These are phyloP conservation scores for Cicer pinnatifidum DNA, from an alignment of 306 rosid species.

Conservation along the genomic window DNA sequence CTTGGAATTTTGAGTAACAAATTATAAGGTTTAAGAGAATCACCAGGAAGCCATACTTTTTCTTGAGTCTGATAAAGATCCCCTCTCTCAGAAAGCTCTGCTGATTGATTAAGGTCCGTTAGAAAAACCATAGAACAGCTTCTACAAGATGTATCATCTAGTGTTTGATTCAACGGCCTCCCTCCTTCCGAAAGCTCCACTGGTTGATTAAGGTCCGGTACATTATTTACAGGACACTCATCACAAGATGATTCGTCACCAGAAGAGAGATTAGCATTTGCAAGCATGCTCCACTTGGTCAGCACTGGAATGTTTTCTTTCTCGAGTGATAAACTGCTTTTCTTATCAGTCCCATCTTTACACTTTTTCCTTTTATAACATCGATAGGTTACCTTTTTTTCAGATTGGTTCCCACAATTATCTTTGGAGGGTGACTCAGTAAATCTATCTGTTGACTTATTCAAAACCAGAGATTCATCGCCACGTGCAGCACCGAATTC, in stretches of 20 bases:
- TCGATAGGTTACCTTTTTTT: slow-evolving; percentile 47
- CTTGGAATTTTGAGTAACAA: slow-evolving; percentile 20
- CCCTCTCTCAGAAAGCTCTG: slow-evolving; percentile 46
- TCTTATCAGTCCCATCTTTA: slow-evolving; percentile 43
- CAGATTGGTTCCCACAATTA: slow-evolving; percentile 39
- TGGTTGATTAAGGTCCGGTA: slow-evolving; percentile 49
- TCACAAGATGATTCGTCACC: slow-evolving; percentile 46
- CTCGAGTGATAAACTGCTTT: slow-evolving; percentile 30
- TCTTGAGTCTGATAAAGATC: slow-evolving; percentile 42
- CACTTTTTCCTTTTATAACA: slow-evolving; percentile 56
- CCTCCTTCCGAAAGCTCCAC: slow-evolving; percentile 44
- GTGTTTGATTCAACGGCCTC: slow-evolving; percentile 33
- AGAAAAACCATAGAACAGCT: slow-evolving; percentile 44
- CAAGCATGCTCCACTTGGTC: slow-evolving; percentile 49
- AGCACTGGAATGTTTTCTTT: slow-evolving; percentile 49
- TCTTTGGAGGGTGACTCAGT: slow-evolving; percentile 44
- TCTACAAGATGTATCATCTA: slow-evolving; percentile 42
- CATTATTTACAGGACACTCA: slow-evolving; percentile 44
- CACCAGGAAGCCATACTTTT: slow-evolving; percentile 51
- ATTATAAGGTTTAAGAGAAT: slow-evolving; percentile 36
- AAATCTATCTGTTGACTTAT: slow-evolving; percentile 45
- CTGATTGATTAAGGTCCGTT: slow-evolving; percentile 51
- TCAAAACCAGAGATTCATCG: slow-evolving; percentile 40
- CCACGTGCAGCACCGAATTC: slow-evolving; percentile 38
- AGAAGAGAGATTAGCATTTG: slow-evolving; percentile 43